phyloP scores from a whole-genome alignment of 768 basidiomycete species.

The Omphalotus guepiniiformis region DNA sequence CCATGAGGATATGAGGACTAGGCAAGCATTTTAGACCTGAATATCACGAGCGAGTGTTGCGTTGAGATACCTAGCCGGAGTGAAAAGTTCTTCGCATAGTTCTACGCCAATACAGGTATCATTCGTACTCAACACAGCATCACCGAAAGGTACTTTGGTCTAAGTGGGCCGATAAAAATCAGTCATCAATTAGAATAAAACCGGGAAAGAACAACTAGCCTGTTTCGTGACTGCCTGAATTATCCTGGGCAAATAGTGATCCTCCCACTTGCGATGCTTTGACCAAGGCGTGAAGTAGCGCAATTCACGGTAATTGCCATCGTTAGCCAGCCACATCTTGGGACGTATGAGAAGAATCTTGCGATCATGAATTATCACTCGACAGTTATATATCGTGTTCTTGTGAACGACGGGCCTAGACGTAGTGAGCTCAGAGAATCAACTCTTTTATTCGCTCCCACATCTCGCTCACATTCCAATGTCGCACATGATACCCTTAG shows the following conservation, averaged over 20 bases:
- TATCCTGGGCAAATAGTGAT: slow-evolving; percentile 87
- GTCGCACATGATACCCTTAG: slow-evolving; percentile 88
- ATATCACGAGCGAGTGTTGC: background rate
- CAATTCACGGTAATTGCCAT: slow-evolving; percentile 92
- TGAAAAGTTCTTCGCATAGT: slow-evolving; percentile 96
- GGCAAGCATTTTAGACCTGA: background rate
- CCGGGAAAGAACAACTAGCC: slow-evolving; percentile 53
- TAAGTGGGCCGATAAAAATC: slow-evolving; percentile 28
- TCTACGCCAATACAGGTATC: slow-evolving; percentile 98
- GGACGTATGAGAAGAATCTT: slow-evolving; percentile 93
- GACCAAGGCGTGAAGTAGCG: slow-evolving; percentile 94
- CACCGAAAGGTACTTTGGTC: slow-evolving; percentile 92
- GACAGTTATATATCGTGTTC: slow-evolving; percentile 97
- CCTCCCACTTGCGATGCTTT: slow-evolving; percentile 86
- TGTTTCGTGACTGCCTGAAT: slow-evolving; percentile 87
- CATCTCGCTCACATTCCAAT: slow-evolving; percentile 77
- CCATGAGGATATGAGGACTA: slow-evolving; percentile 97
- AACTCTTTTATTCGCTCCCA: background rate
- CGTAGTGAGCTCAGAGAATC: background rate
- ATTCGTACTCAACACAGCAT: slow-evolving; percentile 86
- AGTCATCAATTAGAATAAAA: background rate
- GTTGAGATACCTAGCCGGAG: slow-evolving; percentile 84
- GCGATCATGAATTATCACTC: slow-evolving; percentile 80
- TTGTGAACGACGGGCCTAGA: slow-evolving; percentile 94
- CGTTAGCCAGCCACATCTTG: slow-evolving; percentile 99